phyloP scores from a whole-genome alignment of 768 basidiomycete species.

The Lactarius vividus region DNA sequence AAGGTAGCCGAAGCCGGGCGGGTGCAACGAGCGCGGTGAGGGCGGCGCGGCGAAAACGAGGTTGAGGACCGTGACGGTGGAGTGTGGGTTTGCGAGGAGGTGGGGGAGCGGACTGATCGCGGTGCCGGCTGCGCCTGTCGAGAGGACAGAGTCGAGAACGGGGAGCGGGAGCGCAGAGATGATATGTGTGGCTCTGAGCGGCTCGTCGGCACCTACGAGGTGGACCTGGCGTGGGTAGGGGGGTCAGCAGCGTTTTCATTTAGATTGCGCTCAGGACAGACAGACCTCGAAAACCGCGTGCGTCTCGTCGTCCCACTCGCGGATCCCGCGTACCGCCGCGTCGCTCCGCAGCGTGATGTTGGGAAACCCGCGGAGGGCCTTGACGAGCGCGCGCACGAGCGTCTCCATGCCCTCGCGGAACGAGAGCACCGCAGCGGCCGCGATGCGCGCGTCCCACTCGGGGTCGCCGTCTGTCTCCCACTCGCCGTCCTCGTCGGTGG shows the following conservation, averaged over 20 bases:
- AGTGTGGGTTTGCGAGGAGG: constrained; percentile 63
- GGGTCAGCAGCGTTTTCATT: too few relatives aligned
- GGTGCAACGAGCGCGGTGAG: constrained; percentile 54
- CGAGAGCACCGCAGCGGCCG: constrained; percentile 72
- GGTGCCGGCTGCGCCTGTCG: constrained; percentile 17
- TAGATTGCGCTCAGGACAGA: neutral
- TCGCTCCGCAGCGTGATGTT: constrained; percentile 60
- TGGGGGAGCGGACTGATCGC: constrained; percentile 50
- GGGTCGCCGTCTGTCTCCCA: constrained; percentile 46
- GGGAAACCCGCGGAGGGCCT: constrained; percentile 41
- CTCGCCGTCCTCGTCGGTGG: constrained; percentile 16
- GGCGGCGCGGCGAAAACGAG: constrained; percentile 64
- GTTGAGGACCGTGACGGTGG: constrained; percentile 87
- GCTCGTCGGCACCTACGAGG: constrained; percentile 30
- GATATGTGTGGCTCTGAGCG: constrained; percentile 55
- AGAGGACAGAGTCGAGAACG: constrained; percentile 45
- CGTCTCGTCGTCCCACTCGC: constrained; percentile 30
- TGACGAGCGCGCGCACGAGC: constrained; percentile 56
- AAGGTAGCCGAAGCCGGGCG: constrained; percentile 91
- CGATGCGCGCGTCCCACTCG: constrained; percentile 41
- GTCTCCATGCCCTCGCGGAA: constrained; percentile 74
- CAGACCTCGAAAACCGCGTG: constrained; percentile 45
- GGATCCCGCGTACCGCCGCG: constrained; percentile 40
- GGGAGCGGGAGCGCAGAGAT: constrained; percentile 77
- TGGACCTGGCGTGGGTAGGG: neutral